Evolutionary conservation across 768 basidiomycete genomes (phyloP), one percentile per base, ranked within the genome.

Genomic region (Lactarius trivialis): DNA sequence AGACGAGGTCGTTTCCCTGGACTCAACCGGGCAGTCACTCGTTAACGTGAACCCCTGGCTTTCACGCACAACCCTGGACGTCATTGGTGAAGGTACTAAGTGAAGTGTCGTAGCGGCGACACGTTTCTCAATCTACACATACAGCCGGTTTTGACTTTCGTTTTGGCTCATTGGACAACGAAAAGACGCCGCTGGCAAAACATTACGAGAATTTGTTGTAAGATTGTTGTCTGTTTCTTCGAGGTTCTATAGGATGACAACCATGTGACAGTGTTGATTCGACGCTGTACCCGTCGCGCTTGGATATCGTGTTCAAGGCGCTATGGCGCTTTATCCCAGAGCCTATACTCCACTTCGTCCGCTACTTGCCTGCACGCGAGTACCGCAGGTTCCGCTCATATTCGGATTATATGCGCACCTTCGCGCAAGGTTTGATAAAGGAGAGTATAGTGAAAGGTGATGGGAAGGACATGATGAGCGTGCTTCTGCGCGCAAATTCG

Each of bases 41-140:
- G 50, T 72, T 53, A 69, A 71, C 39, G 64, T 72, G 33, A 28
- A 33, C 28, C 11, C 58, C 2, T 71, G 70, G 70, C 63, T 72
- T 17, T 65, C 70, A 26, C 62, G 68, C 14, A 63, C 65, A 43
- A 68, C 71, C 17, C 57, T 72, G 3, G 71, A 72, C 37, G 59
- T 70, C 28, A 72, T 72, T 36, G 70, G 68, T 1, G 67, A 71
- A 63, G 63, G 71, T 72, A n/a, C n/a, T n/a, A 30, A 34, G 55
- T 50, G 7, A 17, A 30, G 8, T 30, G 7, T 9, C 4, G n/a
- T 7, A 37, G n/a, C 2, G 41, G 34, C 26, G 17, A 28, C 21
- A 3, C 12, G 17, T 17, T 41, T 48, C 19, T 52, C 6, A 58
- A 26, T 21, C 21, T 15, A 32, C 11, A 43, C 7, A 9, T 6